phyloP scores from a whole-genome alignment of 2,329 filamentous ascomycete genomes.

The Juglanconis oblonga region DNA sequence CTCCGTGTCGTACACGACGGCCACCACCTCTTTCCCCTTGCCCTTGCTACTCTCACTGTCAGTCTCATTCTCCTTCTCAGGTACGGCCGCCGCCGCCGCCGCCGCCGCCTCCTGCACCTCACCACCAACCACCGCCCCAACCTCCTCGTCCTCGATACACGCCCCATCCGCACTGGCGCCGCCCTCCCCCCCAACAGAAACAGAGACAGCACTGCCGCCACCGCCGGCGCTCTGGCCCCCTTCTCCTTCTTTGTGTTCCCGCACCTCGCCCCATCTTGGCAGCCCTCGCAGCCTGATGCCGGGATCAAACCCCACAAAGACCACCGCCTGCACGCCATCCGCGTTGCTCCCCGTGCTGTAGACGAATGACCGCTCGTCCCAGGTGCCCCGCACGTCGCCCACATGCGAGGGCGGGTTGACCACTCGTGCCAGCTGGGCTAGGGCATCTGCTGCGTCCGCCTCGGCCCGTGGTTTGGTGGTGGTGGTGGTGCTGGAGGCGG shows the following conservation, averaged over 20 bases:
- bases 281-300: constrained; percentile 30
- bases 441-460: constrained; percentile 24
- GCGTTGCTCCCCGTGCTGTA: constrained; percentile 35
- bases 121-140: not conserved
- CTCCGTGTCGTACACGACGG: not conserved
- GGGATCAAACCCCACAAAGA: constrained; percentile 44
- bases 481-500: not conserved
- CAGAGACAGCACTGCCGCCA: not conserved
- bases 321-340: constrained; percentile 30
- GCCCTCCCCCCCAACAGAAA: no score
- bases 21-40: not conserved
- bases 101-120: not conserved
- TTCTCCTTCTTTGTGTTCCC: not conserved
- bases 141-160: not conserved
- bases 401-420: constrained; percentile 36
- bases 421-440: constrained; percentile 33
- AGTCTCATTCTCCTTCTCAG: not conserved
- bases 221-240: not conserved
- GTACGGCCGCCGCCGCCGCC: not conserved
- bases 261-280: constrained; percentile 22
- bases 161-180: no score
- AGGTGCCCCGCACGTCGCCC: constrained; percentile 37
- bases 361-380: constrained; percentile 46
- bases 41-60: not conserved
- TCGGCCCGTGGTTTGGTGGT: not conserved